Evolutionary conservation across 495 filamentous ascomycete genomes (phyloP).

Genomic region (Aspergillus carlsbadensis): DNA sequence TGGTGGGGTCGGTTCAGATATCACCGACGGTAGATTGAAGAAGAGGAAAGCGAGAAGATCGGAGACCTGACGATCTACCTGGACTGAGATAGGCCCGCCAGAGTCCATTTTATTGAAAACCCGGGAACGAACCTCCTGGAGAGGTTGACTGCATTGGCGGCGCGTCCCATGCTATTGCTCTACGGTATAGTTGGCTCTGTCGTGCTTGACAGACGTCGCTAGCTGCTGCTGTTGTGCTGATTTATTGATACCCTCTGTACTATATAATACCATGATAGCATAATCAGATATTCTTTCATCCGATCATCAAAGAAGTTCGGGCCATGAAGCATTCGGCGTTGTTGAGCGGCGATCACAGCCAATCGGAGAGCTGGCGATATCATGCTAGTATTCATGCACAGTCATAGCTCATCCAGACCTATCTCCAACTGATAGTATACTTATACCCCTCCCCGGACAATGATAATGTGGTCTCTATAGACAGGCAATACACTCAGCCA

Average conservation of each 20-base stretch:
- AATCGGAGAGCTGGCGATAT: conserved; percentile 11
- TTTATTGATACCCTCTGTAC: conserved; percentile 21
- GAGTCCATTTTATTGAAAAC: too few relatives aligned
- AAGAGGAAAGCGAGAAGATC: background rate
- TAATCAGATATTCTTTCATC: background rate
- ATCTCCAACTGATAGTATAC: conserved; percentile 1
- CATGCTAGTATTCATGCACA: background rate
- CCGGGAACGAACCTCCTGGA: background rate
- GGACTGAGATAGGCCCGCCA: too few relatives aligned
- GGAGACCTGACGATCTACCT: background rate
- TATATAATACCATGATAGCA: background rate
- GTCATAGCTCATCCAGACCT: background rate
- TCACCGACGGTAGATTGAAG: background rate
- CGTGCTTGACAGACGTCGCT: background rate
- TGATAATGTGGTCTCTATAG: background rate
- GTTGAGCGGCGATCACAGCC: conserved; percentile 4
- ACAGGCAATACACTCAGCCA: background rate
- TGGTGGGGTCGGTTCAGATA: background rate
- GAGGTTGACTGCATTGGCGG: background rate
- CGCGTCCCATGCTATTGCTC: background rate
- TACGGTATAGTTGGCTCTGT: background rate
- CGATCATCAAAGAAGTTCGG: background rate
- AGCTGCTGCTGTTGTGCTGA: background rate
- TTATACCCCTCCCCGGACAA: background rate
- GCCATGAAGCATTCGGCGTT: conserved; percentile 7